Conservation (phyloP, 1,284 basidiomycete species). For the Taiwanofungus camphoratus region DNA sequence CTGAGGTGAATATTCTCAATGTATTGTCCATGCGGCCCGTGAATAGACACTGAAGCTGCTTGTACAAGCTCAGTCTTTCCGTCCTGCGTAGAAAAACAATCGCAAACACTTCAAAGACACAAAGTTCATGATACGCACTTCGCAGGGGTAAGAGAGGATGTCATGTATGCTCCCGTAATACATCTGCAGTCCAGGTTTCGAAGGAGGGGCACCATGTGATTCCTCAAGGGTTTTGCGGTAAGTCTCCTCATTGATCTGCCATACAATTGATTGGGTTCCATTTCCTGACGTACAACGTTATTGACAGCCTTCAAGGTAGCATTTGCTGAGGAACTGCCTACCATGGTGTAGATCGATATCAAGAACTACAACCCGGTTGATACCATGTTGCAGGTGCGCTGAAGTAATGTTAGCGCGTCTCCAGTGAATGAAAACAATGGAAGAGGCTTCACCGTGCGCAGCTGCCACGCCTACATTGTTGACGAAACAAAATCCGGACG, state of each 20-base stretch:
- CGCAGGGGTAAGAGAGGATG: conserved; percentile 88
- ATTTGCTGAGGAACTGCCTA: conserved; percentile 23
- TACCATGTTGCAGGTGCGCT: conserved; percentile 79
- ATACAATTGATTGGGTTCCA: conserved; percentile 87
- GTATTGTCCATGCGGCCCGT: conserved; percentile 84
- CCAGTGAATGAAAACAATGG: background rate
- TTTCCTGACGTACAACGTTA: conserved; percentile 62
- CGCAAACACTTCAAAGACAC: background rate
- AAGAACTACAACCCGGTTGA: conserved; percentile 81
- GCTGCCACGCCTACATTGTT: conserved; percentile 92
- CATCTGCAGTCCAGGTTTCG: conserved; percentile 56
- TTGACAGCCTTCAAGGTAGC: conserved; percentile 2
- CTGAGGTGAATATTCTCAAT: conserved; percentile 91
- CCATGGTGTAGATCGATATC: conserved; percentile 95
- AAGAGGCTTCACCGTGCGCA: conserved; percentile 64
- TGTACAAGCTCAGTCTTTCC: conserved; percentile 75
- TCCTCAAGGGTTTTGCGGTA: conserved; percentile 60
- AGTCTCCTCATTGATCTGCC: conserved; percentile 89
- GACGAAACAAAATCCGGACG: conserved; percentile 90
- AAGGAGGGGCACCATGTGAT: conserved; percentile 29
- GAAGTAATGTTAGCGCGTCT: background rate
- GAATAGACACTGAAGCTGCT: conserved; percentile 79
- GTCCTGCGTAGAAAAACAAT: conserved; percentile 45
- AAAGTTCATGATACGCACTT: conserved; percentile 43
- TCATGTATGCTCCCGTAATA: conserved; percentile 92